Base-by-base conservation (phyloP, 495 filamentous ascomycete genomes). In the Podospora didyma region DNA sequence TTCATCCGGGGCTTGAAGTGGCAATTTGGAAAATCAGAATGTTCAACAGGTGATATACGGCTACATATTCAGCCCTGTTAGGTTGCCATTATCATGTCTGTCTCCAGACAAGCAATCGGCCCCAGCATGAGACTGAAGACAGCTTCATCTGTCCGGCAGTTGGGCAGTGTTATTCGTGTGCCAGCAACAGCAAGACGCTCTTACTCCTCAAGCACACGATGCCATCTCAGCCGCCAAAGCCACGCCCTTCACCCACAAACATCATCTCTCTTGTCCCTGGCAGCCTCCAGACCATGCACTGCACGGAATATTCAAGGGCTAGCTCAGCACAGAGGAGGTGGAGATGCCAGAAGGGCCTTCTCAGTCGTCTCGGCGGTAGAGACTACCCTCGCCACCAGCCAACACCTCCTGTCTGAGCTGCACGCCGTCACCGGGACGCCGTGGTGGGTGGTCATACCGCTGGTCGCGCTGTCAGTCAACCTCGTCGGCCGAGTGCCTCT, bases 381-480 rank as follows among this genome's bases (percentile, higher is more conserved):
- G 37, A 64, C 78, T 20, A 68, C 74, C 31, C 50, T 86, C 45
- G 67, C 78, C 34, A 62, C 70, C 56, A 79, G 87, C 17, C 77
- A 85, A 31, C 62, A 71, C 49, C 62, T 86, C 44, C 73, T 94
- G 49, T 72, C 84, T n/a, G 62, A 70, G 44, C 62, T 92, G 2
- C 90, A 94, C 67, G 61, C 64, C 28, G 14, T 73, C 60, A 82
- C 80, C 23, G 73, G 76, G 46, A 77, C 88, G 2, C 82, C 90
- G 57, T 96, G 90, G 90, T 83, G 69, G 47, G 62, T 81, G 9
- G 79, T 83, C 23, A 81, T 96, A 51, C 90, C 91, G 0, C 74
- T 89, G 52, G 76, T 88, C 1, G 87, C 89, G 1, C 51, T 90
- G 2, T 37, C 81, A 46, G 72, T 93, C 48, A 85, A 85, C 53